These are phyloP conservation scores for Sphenostylis stenocarpa DNA, from an alignment of 306 rosid genomes.

Conservation along the genomic window DNA sequence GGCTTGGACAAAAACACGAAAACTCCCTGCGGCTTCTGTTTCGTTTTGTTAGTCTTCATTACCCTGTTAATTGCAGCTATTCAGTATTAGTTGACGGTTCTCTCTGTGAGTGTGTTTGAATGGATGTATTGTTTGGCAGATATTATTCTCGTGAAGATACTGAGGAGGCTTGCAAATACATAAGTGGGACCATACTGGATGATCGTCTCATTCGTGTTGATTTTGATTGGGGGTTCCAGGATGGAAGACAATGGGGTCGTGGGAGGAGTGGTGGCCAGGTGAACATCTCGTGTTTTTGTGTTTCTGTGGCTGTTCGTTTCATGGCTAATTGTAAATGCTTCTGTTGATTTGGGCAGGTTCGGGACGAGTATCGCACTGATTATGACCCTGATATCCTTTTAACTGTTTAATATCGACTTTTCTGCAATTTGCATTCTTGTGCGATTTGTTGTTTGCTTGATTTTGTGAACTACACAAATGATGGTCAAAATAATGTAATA, in stretches of 20 bases:
- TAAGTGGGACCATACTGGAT: constrained; percentile 96
- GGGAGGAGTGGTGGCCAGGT: constrained; percentile 99
- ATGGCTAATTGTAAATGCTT: constrained; percentile 21
- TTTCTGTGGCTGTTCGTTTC: constrained; percentile 8
- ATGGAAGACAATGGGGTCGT: constrained; percentile 99
- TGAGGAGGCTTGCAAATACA: constrained; percentile 91
- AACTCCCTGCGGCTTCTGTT: constrained; percentile 95
- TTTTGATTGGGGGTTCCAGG: constrained; percentile 99
- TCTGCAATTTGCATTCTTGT: background rate
- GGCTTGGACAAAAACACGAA: constrained; percentile 96
- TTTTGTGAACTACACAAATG: background rate
- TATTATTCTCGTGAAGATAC: constrained; percentile 94
- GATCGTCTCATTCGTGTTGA: constrained; percentile 99
- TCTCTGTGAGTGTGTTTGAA: background rate
- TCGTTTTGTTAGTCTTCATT: constrained; percentile 62
- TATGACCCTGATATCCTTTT: constrained; percentile 99
- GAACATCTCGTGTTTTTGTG: background rate
- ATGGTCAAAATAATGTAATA: background rate
- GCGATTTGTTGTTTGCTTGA: background rate
- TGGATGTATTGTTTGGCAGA: constrained; percentile 36
- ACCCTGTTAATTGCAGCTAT: background rate
- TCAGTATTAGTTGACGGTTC: background rate
- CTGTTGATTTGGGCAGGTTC: constrained; percentile 62
- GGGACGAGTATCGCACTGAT: constrained; percentile 97
- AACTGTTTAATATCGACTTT: background rate